A percentile compares a stretch with the other conserved stretches of the same genome.
phyloP scores from a whole-genome alignment of 768 basidiomycete genomes.

The Tylopilus vinaceipallidus region DNA sequence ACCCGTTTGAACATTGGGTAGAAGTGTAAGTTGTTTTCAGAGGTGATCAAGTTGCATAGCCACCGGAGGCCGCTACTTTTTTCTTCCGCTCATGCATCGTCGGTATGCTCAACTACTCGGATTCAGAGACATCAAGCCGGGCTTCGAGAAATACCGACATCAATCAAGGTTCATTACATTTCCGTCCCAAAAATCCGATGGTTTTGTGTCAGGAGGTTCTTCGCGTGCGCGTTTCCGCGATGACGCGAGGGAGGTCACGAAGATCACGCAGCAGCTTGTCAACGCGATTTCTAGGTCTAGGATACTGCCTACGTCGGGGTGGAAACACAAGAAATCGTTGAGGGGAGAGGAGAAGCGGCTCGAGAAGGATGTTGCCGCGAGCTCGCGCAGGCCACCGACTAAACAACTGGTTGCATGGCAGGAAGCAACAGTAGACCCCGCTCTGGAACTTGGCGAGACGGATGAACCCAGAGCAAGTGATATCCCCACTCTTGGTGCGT shows the following conservation, averaged over 20 bases:
- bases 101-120: slow-evolving; percentile 19
- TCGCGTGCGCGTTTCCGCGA: neutral
- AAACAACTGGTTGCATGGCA: slow-evolving; percentile 27
- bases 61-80: slow-evolving; percentile 16
- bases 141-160: slow-evolving; percentile 8
- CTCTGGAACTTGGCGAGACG: slow-evolving; percentile 8
- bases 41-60: slow-evolving; percentile 17
- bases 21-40: neutral
- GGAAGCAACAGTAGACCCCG: slow-evolving; percentile 16
- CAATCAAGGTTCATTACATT: neutral
- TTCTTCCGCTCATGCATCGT: slow-evolving; percentile 32
- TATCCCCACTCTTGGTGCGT: slow-evolving; percentile 42
- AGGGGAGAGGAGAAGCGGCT: slow-evolving; percentile 42
- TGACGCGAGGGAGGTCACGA: slow-evolving; percentile 10
- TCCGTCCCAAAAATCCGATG: neutral
- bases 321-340: slow-evolving; percentile 36
- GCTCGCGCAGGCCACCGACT: slow-evolving; percentile 19
- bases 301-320: slow-evolving; percentile 27
- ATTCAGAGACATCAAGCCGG: slow-evolving; percentile 16
- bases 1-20: slow-evolving; percentile 74
- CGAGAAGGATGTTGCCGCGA: slow-evolving; percentile 20
- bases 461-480: slow-evolving; percentile 11
- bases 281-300: slow-evolving; percentile 31
- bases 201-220: neutral
- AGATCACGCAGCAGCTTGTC: slow-evolving; percentile 34